These are phyloP conservation scores for Kondoa malvinella DNA, from an alignment of 768 basidiomycete genomes.

Conservation along the genomic window DNA sequence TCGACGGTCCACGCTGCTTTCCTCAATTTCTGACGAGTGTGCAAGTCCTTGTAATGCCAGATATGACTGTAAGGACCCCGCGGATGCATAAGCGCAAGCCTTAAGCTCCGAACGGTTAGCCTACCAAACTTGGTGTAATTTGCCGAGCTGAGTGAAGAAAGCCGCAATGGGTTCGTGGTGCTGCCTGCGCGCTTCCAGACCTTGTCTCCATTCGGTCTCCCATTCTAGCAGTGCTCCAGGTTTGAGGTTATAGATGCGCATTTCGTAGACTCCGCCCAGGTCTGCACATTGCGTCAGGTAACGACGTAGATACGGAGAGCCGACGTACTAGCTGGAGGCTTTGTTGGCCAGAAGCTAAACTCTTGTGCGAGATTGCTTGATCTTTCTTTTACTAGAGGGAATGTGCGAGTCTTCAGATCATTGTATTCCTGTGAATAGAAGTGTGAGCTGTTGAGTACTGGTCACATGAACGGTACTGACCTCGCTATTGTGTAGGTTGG, in stretches of 20 bases:
- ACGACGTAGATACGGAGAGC: neutral
- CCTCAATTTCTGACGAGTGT: constrained; percentile 51
- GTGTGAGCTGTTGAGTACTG: neutral
- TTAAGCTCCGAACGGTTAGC: neutral
- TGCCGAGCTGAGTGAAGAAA: constrained; percentile 55
- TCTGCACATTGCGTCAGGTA: constrained; percentile 37
- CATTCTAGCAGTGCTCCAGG: constrained; percentile 85
- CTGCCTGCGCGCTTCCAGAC: constrained; percentile 79
- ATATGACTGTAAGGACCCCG: constrained; percentile 41
- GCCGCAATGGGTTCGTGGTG: constrained; percentile 72
- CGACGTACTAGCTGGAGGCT: neutral
- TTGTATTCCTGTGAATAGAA: constrained; percentile 40
- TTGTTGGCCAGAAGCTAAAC: constrained; percentile 82
- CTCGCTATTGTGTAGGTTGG: constrained; percentile 47
- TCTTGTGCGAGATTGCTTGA: constrained; percentile 50
- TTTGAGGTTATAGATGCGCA: constrained; percentile 62
- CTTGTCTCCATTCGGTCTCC: constrained; percentile 84
- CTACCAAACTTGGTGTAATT: constrained; percentile 36
- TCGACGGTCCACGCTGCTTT: constrained; percentile 87
- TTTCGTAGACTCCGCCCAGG: constrained; percentile 79
- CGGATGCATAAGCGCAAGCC: neutral
- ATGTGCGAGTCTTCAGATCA: constrained; percentile 49
- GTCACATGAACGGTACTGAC: constrained; percentile 35
- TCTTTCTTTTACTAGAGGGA: constrained; percentile 58
- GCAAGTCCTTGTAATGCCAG: constrained; percentile 83